Base-by-base conservation (phyloP, 2,329 filamentous ascomycete genomes). In the Nemania abortiva region DNA sequence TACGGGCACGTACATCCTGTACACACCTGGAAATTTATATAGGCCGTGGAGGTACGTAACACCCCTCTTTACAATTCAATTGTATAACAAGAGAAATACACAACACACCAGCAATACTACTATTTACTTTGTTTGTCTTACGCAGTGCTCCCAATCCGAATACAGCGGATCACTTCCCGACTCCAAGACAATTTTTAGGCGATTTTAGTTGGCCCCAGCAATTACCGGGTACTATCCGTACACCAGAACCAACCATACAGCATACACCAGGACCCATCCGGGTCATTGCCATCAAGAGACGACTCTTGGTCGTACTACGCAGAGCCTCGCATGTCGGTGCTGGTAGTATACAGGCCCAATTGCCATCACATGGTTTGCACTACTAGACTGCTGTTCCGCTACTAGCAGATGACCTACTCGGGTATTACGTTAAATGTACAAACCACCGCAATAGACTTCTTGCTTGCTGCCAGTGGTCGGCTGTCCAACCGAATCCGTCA, bases 271-370 rank as follows among this genome's bases (percentile, higher is more conserved):
- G 34, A 11, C 13, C 13, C 6, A 45, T 45, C 13, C 39, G 39
- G 18, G 18, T 45, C 5, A 47, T 47, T 47, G 9, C n/a, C n/a
- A 20, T 20, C 42, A 3, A 47, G 42, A n/a, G n/a, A 18, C 18
- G 24, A 15, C 39, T 42, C 39, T 58, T 24, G 42, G 11, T 52
- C 45, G 37, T 37, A 5, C 13, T n/a, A 57, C 13, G n/a, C 58
- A 50, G 22, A 37, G 24, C 52, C 31, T 58, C 52, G 59, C 50
- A 59, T 63, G 59, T 58, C 39, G 54, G 31, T 18, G 42, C 52
- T 37, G 11, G 59, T 20, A 11, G 27, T 45, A 47, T 20, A 47
- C 42, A 47, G 42, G n/a, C 18, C 42, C 42, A 47, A 47, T 47
- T 47, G 18, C 42, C 4, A 47, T 18, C n/a, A 15, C 42, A 47